These are phyloP conservation scores for Pestalotiopsis sp. DNA, from an alignment of 2,329 filamentous ascomycete genomes.

Conservation along the genomic window DNA sequence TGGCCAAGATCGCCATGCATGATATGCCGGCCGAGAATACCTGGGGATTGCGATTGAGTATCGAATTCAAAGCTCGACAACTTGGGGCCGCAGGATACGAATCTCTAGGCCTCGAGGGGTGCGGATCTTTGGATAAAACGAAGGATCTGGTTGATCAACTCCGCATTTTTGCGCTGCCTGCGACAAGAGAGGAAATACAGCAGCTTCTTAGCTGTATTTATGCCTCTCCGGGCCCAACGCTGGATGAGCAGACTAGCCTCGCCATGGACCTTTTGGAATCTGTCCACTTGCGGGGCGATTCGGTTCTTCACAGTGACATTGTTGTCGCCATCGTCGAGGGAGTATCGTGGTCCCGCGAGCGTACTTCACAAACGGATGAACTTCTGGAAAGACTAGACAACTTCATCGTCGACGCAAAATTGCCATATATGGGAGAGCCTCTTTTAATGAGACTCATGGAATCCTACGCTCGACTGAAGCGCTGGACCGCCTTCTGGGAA, in stretches of 20 bases:
- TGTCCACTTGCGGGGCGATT: slow-evolving; percentile 47
- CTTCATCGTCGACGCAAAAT: slow-evolving; percentile 41
- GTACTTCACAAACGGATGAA: slow-evolving; percentile 35
- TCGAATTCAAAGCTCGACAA: slow-evolving; percentile 29
- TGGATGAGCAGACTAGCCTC: slow-evolving; percentile 35
- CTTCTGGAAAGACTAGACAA: slow-evolving; percentile 48
- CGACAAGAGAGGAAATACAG: slow-evolving; percentile 38
- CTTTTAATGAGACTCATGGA: slow-evolving; percentile 45
- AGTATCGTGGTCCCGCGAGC: slow-evolving; percentile 35
- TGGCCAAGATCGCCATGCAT: slow-evolving; percentile 30
- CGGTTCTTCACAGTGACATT: slow-evolving; percentile 47
- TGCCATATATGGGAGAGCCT: slow-evolving; percentile 39
- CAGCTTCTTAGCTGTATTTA: slow-evolving; percentile 44
- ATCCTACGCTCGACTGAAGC: slow-evolving; percentile 45
- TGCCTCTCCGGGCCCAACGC: slow-evolving; percentile 19
- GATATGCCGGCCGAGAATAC: slow-evolving; percentile 32
- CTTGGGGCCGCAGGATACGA: slow-evolving; percentile 18
- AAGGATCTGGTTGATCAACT: slow-evolving; percentile 38
- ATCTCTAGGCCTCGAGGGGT: slow-evolving; percentile 16
- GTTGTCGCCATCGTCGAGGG: slow-evolving; percentile 50
- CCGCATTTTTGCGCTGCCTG: slow-evolving; percentile 37
- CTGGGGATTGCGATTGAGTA: slow-evolving; percentile 36
- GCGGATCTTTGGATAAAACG: slow-evolving; percentile 26
- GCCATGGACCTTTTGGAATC: slow-evolving; percentile 47
- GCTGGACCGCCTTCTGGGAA: slow-evolving; percentile 64